phyloP scores from a whole-genome alignment of 2,329 filamentous ascomycete genomes.

The Nannizziopsis arthrosporioides region DNA sequence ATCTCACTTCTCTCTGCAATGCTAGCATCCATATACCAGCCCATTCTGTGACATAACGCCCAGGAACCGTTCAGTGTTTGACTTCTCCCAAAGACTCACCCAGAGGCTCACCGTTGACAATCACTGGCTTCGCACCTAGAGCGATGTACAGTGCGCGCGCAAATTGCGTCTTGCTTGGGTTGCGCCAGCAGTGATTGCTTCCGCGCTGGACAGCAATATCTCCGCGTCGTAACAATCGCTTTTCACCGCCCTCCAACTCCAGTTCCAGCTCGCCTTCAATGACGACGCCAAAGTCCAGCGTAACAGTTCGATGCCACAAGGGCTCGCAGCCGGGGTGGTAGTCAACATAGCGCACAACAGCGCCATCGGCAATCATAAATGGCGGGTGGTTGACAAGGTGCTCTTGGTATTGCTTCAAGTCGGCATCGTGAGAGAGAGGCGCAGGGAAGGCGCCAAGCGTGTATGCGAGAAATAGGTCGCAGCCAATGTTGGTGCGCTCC shows the following conservation, averaged over 20 bases:
- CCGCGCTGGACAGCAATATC: slow-evolving; percentile 22
- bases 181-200: slow-evolving; percentile 20
- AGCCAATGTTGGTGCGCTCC: too few relatives aligned
- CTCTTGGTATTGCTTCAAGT: neutral
- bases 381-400: slow-evolving; percentile 17
- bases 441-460: slow-evolving; percentile 18
- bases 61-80: too few relatives aligned
- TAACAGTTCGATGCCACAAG: slow-evolving; percentile 19
- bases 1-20: too few relatives aligned
- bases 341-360: slow-evolving; percentile 18
- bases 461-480: slow-evolving; percentile 13
- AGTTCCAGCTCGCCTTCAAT: slow-evolving; percentile 21
- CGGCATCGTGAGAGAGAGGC: slow-evolving; percentile 6
- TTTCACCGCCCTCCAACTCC: slow-evolving; percentile 21
- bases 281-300: slow-evolving; percentile 23
- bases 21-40: too few relatives aligned
- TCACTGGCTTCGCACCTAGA: too few relatives aligned
- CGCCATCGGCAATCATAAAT: slow-evolving; percentile 16
- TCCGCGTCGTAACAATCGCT: slow-evolving; percentile 18
- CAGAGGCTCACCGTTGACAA: too few relatives aligned
- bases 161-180: slow-evolving; percentile 2
- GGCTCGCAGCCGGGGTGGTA: slow-evolving; percentile 17
- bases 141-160: too few relatives aligned
- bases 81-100: too few relatives aligned
- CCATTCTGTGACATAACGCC: too few relatives aligned